A percentile compares a stretch with the other conserved stretches of the same genome.
Conservation (phyloP, 2,329 filamentous ascomycete species). For the Chalaropsis ovoidea region DNA sequence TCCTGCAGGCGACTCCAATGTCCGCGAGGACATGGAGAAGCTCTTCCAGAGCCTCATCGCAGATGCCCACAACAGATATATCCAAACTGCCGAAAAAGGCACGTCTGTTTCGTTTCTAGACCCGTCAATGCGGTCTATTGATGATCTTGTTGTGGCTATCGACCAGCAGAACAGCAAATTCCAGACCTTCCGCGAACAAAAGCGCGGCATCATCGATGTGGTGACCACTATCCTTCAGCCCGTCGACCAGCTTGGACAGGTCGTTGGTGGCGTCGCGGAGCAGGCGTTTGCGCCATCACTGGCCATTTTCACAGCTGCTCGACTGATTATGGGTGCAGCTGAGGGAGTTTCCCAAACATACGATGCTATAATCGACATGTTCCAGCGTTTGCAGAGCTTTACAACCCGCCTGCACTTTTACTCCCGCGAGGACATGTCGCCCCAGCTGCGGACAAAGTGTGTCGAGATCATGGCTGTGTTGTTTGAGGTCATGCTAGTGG, state of each 20-base stretch:
- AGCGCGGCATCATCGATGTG: constrained; percentile 25
- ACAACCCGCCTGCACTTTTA: constrained; percentile 37
- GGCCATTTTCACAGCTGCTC: constrained; percentile 37
- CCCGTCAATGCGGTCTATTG: constrained; percentile 19
- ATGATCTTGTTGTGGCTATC: constrained; percentile 24
- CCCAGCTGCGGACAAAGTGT: constrained; percentile 35
- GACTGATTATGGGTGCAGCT: constrained; percentile 38
- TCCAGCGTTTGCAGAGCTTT: constrained; percentile 38
- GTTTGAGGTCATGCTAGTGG: constrained; percentile 39
- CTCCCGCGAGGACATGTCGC: constrained; percentile 34
- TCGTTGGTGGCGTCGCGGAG: constrained; percentile 33
- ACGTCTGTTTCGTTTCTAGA: constrained; percentile 22
- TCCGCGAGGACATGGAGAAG: constrained; percentile 23
- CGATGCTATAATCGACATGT: constrained; percentile 38
- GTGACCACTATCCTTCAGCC: constrained; percentile 30
- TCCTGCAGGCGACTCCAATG: neutral
- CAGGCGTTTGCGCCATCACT: constrained; percentile 37
- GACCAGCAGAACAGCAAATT: constrained; percentile 26
- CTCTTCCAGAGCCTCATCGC: constrained; percentile 25
- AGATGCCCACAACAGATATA: constrained; percentile 25
- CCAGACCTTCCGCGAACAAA: constrained; percentile 24
- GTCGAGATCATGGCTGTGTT: constrained; percentile 37
- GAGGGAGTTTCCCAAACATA: constrained; percentile 39
- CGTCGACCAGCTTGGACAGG: constrained; percentile 35
- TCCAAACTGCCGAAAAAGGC: constrained; percentile 16